Evolutionary conservation across 345 rosid genomes (phyloP).

Genomic region (Bruguiera gymnorhiza): DNA sequence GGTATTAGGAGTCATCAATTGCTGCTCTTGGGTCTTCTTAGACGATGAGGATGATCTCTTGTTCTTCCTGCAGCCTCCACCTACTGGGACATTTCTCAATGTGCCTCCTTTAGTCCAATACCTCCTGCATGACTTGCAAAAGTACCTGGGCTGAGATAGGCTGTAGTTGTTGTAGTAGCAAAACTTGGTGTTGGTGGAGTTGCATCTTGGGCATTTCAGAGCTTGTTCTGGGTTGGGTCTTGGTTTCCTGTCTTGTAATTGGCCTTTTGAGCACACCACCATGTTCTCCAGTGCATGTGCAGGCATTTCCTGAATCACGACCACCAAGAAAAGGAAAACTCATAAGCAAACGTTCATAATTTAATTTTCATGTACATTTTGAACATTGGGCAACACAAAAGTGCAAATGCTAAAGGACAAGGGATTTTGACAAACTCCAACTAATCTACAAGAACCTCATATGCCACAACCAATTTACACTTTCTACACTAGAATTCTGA

Average conservation of each 20-base stretch:
- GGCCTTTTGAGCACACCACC: slow-evolving; percentile 54
- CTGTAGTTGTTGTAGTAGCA: slow-evolving; percentile 93
- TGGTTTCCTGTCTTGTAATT: slow-evolving; percentile 57
- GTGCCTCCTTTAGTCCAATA: slow-evolving; percentile 92
- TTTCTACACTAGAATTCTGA: too few relatives aligned
- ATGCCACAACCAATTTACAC: too few relatives aligned
- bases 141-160: slow-evolving; percentile 78
- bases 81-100: slow-evolving; percentile 71
- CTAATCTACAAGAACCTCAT: too few relatives aligned
- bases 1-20: slow-evolving; percentile 26
- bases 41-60: slow-evolving; percentile 50
- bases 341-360: background rate
- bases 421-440: too few relatives aligned
- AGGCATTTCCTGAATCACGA: background rate
- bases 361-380: too few relatives aligned
- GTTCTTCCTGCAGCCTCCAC: slow-evolving; percentile 86
- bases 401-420: too few relatives aligned
- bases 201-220: slow-evolving; percentile 70
- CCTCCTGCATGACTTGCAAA: slow-evolving; percentile 80
- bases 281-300: slow-evolving; percentile 51
- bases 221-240: slow-evolving; percentile 61
- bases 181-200: slow-evolving; percentile 79
- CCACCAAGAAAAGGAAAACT: background rate
- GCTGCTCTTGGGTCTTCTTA: slow-evolving; percentile 46
- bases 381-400: too few relatives aligned